phyloP scores from a whole-genome alignment of 176 grass and related monocot genomes.

The Urochloa ruziziensis region DNA sequence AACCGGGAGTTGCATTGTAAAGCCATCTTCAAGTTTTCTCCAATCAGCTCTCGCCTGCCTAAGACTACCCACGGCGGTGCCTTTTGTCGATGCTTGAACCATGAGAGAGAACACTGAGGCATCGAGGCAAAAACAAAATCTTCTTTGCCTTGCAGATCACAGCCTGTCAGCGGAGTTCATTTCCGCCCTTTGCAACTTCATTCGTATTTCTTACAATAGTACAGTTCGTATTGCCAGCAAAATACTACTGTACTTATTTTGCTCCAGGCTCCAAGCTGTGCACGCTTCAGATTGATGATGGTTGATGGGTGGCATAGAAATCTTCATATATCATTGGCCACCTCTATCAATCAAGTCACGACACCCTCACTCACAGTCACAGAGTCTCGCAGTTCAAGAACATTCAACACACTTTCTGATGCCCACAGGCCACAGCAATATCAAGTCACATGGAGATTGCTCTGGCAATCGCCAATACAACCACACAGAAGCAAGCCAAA shows the following conservation, averaged over 20 bases:
- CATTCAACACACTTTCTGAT: background rate
- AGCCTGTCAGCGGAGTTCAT: too few relatives aligned
- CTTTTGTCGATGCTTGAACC: too few relatives aligned
- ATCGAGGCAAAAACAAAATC: too few relatives aligned
- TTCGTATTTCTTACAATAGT: background rate
- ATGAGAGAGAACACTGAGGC: too few relatives aligned
- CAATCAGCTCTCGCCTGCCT: too few relatives aligned
- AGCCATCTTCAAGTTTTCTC: too few relatives aligned
- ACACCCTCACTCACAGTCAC: background rate
- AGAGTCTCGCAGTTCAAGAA: background rate
- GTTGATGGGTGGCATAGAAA: background rate
- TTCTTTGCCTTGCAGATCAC: too few relatives aligned
- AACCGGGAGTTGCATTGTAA: too few relatives aligned
- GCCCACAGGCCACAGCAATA: background rate
- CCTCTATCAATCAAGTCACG: background rate
- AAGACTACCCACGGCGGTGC: too few relatives aligned
- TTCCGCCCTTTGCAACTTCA: background rate
- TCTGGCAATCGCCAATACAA: background rate
- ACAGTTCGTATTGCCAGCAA: background rate
- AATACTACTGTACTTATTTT: background rate
- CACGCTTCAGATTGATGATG: too few relatives aligned
- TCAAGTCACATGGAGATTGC: background rate
- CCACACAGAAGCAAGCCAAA: background rate
- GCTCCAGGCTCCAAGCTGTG: background rate
- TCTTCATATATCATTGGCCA: background rate